Conservation (phyloP, 106 monocot species). For the Hemerocallis citrina region DNA sequence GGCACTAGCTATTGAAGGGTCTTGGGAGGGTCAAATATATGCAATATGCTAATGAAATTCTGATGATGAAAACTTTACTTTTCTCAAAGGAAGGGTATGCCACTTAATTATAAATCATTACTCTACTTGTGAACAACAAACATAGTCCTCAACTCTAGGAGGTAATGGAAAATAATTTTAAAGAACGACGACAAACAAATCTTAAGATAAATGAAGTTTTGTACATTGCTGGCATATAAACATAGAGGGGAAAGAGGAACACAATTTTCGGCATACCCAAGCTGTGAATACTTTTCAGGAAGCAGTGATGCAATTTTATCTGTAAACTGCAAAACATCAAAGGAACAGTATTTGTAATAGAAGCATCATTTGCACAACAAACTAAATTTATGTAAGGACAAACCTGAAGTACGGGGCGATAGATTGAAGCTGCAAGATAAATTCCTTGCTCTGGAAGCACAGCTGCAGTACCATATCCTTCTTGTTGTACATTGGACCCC, state of each 20-base stretch:
- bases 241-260: not conserved
- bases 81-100: not conserved
- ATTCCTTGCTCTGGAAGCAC: slow-evolving; percentile 96
- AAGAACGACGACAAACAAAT: not conserved
- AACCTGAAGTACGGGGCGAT: slow-evolving; percentile 97
- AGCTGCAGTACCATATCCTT: slow-evolving; percentile 89
- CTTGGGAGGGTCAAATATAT: too few species aligned
- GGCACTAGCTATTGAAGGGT: too few species aligned
- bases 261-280: slow-evolving; percentile 50
- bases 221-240: too few species aligned
- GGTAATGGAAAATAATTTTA: not conserved
- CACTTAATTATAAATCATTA: not conserved
- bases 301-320: slow-evolving; percentile 83
- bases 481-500: slow-evolving; percentile 64
- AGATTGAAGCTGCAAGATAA: slow-evolving; percentile 93
- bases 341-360: not conserved
- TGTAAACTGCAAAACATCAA: slow-evolving; percentile 50
- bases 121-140: not conserved
- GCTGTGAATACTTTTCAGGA: slow-evolving; percentile 80
- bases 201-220: not conserved
- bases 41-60: too few species aligned
- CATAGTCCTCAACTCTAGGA: not conserved
- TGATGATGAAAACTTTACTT: not conserved
- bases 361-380: not conserved
- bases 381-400: not conserved